Evolutionary conservation across 1,284 basidiomycete genomes (phyloP).

Genomic region (Microbotryum silenes-acaulis): DNA sequence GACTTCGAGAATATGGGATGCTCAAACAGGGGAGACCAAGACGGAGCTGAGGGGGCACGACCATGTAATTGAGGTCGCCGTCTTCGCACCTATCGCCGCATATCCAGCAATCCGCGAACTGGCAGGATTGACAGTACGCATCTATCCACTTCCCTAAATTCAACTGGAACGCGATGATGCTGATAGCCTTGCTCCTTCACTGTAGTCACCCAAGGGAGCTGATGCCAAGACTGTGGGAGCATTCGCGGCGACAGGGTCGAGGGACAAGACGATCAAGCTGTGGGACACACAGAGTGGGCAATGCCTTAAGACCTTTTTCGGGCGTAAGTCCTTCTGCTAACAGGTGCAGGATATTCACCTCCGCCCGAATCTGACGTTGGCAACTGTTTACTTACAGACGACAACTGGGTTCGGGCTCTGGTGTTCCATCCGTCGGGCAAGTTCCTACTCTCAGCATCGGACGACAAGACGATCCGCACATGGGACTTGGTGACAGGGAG

Average conservation of each 20-base stretch:
- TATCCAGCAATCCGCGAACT: conserved; percentile 71
- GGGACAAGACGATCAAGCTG: conserved; percentile 79
- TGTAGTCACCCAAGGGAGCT: conserved; percentile 16
- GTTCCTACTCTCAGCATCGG: conserved; percentile 73
- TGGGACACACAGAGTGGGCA: conserved; percentile 77
- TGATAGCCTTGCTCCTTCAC: background rate
- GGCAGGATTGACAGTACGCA: conserved; percentile 55
- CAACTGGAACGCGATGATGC: background rate
- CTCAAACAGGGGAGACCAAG: conserved; percentile 65
- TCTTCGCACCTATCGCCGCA: conserved; percentile 67
- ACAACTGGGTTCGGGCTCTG: conserved; percentile 75
- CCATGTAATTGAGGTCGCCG: conserved; percentile 72
- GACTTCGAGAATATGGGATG: conserved; percentile 77
- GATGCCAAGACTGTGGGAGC: conserved; percentile 33
- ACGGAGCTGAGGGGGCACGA: conserved; percentile 79
- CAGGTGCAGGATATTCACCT: no score
- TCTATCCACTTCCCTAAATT: background rate
- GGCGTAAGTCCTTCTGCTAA: conserved; percentile 29
- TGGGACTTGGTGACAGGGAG: conserved; percentile 79
- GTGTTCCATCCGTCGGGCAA: conserved; percentile 81
- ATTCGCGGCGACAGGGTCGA: conserved; percentile 70
- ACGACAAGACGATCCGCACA: conserved; percentile 81
- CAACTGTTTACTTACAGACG: conserved; percentile 47
- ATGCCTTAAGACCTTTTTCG: conserved; percentile 57
- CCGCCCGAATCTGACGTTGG: no score